Evolutionary conservation across 352 stramenopile species (phyloP).

Genomic region (Pythium brachiatum): DNA sequence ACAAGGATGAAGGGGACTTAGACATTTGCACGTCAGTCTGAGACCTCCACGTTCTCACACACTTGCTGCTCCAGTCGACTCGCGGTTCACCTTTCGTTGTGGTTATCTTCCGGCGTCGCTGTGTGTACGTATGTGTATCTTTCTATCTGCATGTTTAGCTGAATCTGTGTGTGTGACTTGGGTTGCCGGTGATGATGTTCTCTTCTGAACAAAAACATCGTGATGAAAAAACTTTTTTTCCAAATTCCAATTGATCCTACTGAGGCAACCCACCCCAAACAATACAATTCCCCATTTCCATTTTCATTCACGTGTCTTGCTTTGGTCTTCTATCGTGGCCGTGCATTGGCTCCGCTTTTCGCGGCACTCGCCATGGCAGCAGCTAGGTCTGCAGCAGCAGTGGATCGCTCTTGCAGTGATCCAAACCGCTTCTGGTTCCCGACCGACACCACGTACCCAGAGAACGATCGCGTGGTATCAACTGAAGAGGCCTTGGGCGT

Average conservation of each 20-base stretch:
- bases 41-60: constrained; percentile 36
- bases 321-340: constrained; percentile 9
- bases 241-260: constrained; percentile 90
- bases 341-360: background rate
- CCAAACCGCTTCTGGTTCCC: constrained; percentile 50
- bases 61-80: background rate
- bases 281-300: background rate
- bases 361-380: constrained; percentile 13
- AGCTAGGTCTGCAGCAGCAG: constrained; percentile 7
- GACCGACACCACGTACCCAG: constrained; percentile 43
- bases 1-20: constrained; percentile 31
- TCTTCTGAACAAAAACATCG: constrained; percentile 46
- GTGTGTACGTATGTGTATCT: constrained; percentile 5
- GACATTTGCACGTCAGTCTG: constrained; percentile 91
- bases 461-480: constrained; percentile 27
- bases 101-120: background rate
- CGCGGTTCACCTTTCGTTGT: background rate
- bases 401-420: constrained; percentile 24
- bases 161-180: constrained; percentile 19
- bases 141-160: constrained; percentile 25
- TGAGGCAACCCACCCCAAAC: constrained; percentile 46
- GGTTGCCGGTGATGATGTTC: constrained; percentile 70
- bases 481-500: background rate
- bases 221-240: constrained; percentile 67
- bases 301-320: background rate